Evolutionary conservation across 2,329 filamentous ascomycete genomes (phyloP), one percentile per base, ranked within the genome.

Genomic region (Fusarium xylarioides): DNA sequence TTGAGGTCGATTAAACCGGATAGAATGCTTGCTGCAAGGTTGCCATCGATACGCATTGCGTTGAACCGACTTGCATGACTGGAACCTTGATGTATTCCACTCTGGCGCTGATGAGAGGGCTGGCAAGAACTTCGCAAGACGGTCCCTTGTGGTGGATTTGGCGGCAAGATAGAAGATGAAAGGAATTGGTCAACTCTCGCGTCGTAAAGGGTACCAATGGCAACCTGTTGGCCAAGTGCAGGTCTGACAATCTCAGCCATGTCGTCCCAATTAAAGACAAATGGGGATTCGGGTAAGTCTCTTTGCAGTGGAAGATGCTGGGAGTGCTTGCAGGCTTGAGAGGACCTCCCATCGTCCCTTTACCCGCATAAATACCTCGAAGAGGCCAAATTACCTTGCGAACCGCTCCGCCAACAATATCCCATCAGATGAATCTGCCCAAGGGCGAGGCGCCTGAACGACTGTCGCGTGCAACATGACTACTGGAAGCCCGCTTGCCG

Each of bases 201-300:
- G 18, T 76, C 61, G n/a, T 76, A 76, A 34, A 76, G 23, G 1
- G 74, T 68, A 2, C 74, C 69, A 2, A 76, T 60, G 1, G 61
- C 11, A 3, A 68, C 71, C 19, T 53, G 12, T 8, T 70, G 63
- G 7, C 66, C 53, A 26, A 76, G 69, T 0, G 74, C 55, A 19
- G 50, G 42, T 14, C 58, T 44, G 3, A 21, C 5, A 11, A 54
- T 37, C 7, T 67, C 50, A 7, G 37, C 16, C 71, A 76, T 69
- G 1, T 21, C 6, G 26, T 7, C 11, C 11, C 12, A 8, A 21
- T 4, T 3, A 28, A 21, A 23, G 16, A 49, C 30, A 30, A 30
- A 30, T 30, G 11, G 30, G 30, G 30, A 9, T 11, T 30, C 30
- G 30, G 30, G 11, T 30, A 30, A 30, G 6, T 30, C 11, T 9